Evolutionary conservation across 129 eudicot species (phyloP).

Genomic region (Artemisia annua): DNA sequence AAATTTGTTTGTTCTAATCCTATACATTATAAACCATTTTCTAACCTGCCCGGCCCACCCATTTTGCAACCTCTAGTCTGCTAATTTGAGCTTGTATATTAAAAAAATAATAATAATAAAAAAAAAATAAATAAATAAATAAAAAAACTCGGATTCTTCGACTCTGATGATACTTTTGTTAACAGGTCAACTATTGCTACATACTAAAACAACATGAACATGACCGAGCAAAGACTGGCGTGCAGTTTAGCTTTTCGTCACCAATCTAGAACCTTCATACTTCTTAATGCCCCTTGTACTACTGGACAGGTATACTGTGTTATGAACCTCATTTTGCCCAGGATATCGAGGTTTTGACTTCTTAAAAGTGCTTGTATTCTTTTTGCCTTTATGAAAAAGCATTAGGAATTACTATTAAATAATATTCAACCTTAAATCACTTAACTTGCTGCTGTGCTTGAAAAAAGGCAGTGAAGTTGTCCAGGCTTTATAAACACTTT

Average conservation of each 20-base stretch:
- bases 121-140: too few species aligned
- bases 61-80: not conserved
- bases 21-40: too few species aligned
- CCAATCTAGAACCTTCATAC: constrained; percentile 39
- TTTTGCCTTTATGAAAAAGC: not conserved
- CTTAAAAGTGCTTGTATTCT: constrained; percentile 12
- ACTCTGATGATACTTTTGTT: constrained; percentile 13
- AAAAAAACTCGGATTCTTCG: not conserved
- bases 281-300: not conserved
- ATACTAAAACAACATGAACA: constrained; percentile 60
- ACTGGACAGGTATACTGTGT: constrained; percentile 19
- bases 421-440: not conserved
- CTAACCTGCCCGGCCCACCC: too few species aligned
- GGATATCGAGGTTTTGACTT: not conserved
- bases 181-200: constrained; percentile 83
- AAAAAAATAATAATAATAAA: not conserved
- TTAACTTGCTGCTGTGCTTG: constrained; percentile 5
- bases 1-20: too few species aligned
- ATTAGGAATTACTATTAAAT: constrained; percentile 11
- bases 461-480: not conserved
- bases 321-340: not conserved
- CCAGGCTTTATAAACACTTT: constrained; percentile 7
- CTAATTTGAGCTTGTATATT: not conserved
- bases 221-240: constrained; percentile 81
- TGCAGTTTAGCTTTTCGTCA: constrained; percentile 84